Evolutionary conservation across 768 basidiomycete genomes (phyloP).

Genomic region (Exsudoporus frostii): DNA sequence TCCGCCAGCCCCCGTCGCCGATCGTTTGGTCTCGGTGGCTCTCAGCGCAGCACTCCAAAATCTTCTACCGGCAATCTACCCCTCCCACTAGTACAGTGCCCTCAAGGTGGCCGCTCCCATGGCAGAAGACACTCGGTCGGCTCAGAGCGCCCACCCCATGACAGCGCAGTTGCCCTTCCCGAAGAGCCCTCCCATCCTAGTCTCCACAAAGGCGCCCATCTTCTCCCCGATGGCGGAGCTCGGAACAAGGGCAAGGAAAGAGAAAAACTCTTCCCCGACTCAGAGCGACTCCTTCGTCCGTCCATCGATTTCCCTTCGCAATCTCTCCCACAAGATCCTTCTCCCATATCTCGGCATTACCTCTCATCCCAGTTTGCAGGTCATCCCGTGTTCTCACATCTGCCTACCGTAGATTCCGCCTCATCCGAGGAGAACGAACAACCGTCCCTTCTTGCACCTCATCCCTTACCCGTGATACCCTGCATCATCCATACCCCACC

Average conservation of each 20-base stretch:
- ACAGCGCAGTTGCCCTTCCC: constrained; percentile 32
- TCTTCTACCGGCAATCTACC: constrained; percentile 29
- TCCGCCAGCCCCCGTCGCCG: constrained; percentile 34
- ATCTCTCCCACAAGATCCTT: constrained; percentile 22
- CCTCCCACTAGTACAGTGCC: constrained; percentile 15
- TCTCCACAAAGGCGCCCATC: constrained; percentile 8
- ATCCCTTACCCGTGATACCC: constrained; percentile 26
- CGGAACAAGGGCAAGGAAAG: constrained; percentile 30
- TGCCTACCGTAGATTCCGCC: constrained; percentile 28
- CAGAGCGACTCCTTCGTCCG: constrained; percentile 7
- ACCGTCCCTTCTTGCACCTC: constrained; percentile 30
- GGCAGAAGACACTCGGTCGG: constrained; percentile 27
- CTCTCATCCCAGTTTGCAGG: constrained; percentile 8
- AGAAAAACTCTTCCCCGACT: constrained; percentile 3
- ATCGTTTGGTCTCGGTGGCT: constrained; percentile 29
- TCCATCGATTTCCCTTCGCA: constrained; percentile 18
- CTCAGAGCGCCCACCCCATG: constrained; percentile 32
- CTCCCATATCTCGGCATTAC: constrained; percentile 10
- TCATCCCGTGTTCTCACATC: constrained; percentile 5
- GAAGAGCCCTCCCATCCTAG: constrained; percentile 21
- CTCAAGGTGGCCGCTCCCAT: constrained; percentile 19
- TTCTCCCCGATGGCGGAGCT: constrained; percentile 9
- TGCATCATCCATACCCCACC: constrained; percentile 37
- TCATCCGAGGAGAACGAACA: constrained; percentile 25
- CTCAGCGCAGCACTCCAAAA: constrained; percentile 30